These are phyloP conservation scores for Amesomyces nigricolor DNA, from an alignment of 2,329 filamentous ascomycete species.

Conservation along the genomic window DNA sequence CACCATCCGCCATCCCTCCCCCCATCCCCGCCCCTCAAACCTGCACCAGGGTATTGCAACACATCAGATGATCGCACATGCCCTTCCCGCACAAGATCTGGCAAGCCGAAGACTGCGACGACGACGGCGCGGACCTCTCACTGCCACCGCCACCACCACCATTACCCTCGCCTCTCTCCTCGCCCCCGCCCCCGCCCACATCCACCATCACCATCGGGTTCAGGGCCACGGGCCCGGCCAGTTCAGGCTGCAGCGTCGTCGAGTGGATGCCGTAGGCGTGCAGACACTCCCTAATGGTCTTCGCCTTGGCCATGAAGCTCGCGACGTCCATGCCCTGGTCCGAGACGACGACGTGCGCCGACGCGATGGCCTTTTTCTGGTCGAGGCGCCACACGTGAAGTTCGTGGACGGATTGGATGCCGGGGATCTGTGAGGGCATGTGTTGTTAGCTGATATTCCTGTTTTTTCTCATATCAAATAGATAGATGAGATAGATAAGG, in stretches of 20 bases:
- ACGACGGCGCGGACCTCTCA: conserved; percentile 11
- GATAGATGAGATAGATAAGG: too few species aligned
- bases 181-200: neutral
- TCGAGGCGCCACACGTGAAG: conserved; percentile 70
- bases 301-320: conserved; percentile 55
- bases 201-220: neutral
- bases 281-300: conserved; percentile 61
- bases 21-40: neutral
- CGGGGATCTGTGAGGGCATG: conserved; percentile 47
- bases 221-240: conserved; percentile 4
- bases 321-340: conserved; percentile 50
- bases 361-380: conserved; percentile 63
- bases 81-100: conserved; percentile 46
- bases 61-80: conserved; percentile 47
- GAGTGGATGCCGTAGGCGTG: conserved; percentile 70
- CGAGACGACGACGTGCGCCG: conserved; percentile 61
- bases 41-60: conserved; percentile 34
- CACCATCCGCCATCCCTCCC: neutral
- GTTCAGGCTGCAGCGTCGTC: conserved; percentile 63
- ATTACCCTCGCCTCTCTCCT: neutral
- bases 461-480: too few species aligned
- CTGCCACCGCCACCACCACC: neutral
- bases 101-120: conserved; percentile 30
- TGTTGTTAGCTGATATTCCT: neutral
- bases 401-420: conserved; percentile 63